Evolutionary conservation across 1,139 yeast species (phyloP).

Genomic region (Magnusiomyces ingens): DNA sequence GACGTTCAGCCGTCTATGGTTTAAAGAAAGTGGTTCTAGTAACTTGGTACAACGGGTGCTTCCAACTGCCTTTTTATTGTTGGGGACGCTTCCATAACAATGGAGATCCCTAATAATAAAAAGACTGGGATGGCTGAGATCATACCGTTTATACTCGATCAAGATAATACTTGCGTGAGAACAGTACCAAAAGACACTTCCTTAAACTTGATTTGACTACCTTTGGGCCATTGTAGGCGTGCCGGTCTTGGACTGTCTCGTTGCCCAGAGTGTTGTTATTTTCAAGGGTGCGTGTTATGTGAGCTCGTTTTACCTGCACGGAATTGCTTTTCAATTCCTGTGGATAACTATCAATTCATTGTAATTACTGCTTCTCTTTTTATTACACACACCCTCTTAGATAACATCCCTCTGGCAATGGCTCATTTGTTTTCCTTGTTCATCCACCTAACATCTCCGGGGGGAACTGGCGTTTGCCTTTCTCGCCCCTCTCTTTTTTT

Average conservation of each 20-base stretch:
- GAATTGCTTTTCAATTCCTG: no score
- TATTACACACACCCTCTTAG: no score
- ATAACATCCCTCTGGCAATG: no score
- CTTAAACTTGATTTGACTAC: neutral
- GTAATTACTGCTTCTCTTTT: no score
- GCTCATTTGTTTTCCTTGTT: no score
- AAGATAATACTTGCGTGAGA: conserved; percentile 89
- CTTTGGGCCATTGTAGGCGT: neutral
- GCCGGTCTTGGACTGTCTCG: neutral
- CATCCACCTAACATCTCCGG: no score
- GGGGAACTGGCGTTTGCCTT: conserved; percentile 8
- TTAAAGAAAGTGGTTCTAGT: neutral
- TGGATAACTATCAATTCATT: no score
- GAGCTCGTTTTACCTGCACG: no score
- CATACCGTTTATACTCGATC: conserved; percentile 80
- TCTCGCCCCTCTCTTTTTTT: conserved; percentile 15
- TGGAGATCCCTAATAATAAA: no score
- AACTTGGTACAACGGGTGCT: conserved; percentile 10
- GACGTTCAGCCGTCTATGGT: neutral
- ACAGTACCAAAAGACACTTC: conserved; percentile 28
- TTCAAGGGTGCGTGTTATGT: neutral
- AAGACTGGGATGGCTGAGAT: conserved; percentile 49
- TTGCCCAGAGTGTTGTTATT: neutral
- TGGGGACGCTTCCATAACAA: no score
- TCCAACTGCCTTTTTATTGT: neutral